Evolutionary conservation across 139 green algal genomes (phyloP).

Genomic region (Chlamydomonas sp.): DNA sequence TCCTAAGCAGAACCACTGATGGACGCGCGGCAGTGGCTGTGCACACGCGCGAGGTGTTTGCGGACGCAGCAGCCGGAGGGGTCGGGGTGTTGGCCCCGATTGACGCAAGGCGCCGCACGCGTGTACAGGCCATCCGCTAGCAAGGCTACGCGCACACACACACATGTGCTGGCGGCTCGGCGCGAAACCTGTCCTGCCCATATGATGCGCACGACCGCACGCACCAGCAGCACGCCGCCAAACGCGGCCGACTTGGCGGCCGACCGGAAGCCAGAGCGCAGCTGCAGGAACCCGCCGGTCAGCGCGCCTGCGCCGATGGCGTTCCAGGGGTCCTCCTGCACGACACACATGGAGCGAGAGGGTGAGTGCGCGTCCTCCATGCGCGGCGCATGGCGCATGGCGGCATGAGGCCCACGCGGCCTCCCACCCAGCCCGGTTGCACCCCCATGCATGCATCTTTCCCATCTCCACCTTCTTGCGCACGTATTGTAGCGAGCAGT

Average conservation of each 20-base stretch:
- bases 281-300: conserved; percentile 89
- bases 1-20: too few relatives aligned
- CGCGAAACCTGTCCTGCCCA: too few relatives aligned
- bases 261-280: conserved; percentile 68
- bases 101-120: background rate
- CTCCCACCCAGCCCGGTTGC: too few relatives aligned
- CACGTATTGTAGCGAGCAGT: conserved; percentile 90
- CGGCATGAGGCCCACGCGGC: too few relatives aligned
- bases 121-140: background rate
- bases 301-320: conserved; percentile 83
- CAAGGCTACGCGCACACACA: conserved; percentile 3
- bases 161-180: too few relatives aligned
- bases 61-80: background rate
- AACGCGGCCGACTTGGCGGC: conserved; percentile 80
- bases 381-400: too few relatives aligned
- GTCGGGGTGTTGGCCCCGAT: background rate
- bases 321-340: conserved; percentile 96
- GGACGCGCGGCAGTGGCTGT: too few relatives aligned
- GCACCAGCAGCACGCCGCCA: conserved; percentile 84
- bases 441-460: too few relatives aligned
- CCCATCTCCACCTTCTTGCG: conserved; percentile 81
- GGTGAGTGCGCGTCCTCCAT: background rate
- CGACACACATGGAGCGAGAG: background rate
- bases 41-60: background rate
- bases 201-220: background rate